phyloP scores from a whole-genome alignment of 768 basidiomycete genomes.

The Leucocoprinus leucothites region DNA sequence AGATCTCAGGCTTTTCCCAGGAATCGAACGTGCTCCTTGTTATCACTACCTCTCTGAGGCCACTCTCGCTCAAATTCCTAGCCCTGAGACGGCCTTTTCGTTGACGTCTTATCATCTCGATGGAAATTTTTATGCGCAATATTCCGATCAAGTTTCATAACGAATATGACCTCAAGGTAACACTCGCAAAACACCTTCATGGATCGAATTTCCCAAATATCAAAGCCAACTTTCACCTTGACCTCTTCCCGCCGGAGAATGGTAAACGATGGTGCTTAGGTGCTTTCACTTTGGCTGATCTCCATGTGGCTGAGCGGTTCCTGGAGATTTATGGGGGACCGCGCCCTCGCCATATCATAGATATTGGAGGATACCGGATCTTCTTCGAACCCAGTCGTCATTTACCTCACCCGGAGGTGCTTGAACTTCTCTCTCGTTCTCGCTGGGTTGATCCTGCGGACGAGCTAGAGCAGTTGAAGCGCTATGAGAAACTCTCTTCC shows the following conservation, averaged over 20 bases:
- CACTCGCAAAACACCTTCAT: constrained; percentile 46
- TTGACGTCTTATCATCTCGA: neutral
- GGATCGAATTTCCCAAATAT: constrained; percentile 28
- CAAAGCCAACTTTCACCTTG: constrained; percentile 51
- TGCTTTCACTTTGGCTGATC: constrained; percentile 46
- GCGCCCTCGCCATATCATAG: neutral
- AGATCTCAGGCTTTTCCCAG: no score
- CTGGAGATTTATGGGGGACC: constrained; percentile 29
- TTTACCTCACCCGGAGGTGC: constrained; percentile 24
- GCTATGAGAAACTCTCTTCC: constrained; percentile 23
- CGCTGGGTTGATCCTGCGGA: constrained; percentile 40
- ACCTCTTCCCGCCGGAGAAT: constrained; percentile 32
- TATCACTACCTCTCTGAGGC: no score
- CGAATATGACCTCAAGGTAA: constrained; percentile 25
- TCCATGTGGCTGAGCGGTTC: constrained; percentile 38
- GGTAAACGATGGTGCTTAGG: constrained; percentile 37
- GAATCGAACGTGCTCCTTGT: no score
- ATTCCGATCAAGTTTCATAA: constrained; percentile 26
- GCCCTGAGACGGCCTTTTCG: no score
- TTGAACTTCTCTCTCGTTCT: constrained; percentile 31
- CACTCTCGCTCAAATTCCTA: no score
- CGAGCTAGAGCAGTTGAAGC: constrained; percentile 29
- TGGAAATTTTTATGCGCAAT: constrained; percentile 38
- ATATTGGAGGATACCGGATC: constrained; percentile 29
- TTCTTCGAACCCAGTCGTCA: constrained; percentile 27